Percentiles rank a stretch among this genome's conserved stretches.
phyloP scores from a whole-genome alignment of 345 rosid species.

The Eucalyptus globulus region DNA sequence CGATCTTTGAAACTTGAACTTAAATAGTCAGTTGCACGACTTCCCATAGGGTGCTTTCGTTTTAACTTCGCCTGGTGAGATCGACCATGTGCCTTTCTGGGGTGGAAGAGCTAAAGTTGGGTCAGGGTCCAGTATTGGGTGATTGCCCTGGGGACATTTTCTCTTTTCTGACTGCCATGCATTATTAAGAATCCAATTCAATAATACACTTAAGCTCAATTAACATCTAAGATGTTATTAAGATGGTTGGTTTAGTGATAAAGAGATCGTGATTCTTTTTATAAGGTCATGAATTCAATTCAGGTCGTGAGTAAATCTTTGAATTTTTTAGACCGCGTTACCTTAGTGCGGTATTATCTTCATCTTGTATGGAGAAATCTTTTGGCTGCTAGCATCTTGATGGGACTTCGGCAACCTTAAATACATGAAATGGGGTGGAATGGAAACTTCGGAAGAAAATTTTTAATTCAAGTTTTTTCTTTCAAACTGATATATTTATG shows the following conservation, averaged over 20 bases:
- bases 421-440: not conserved
- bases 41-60: not conserved
- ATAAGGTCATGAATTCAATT: not conserved
- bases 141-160: not conserved
- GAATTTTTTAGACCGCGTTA: rapidly evolving
- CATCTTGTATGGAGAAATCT: not conserved
- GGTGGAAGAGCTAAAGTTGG: not conserved
- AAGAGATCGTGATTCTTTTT: not conserved
- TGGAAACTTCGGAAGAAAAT: not conserved
- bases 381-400: not conserved
- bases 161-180: not conserved
- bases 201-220: not conserved
- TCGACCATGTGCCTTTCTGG: not conserved
- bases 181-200: not conserved
- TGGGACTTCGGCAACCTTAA: not conserved
- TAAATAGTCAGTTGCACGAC: not conserved
- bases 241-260: not conserved
- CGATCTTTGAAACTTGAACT: not conserved
- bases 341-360: too few relatives aligned
- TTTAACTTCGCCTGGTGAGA: not conserved
- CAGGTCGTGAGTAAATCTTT: not conserved
- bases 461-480: not conserved
- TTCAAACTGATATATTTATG: not conserved
- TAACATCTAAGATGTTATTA: not conserved
- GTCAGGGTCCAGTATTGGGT: not conserved